These are phyloP conservation scores for Chamaecrista fasciculata DNA, from an alignment of 306 rosid species.

Conservation along the genomic window DNA sequence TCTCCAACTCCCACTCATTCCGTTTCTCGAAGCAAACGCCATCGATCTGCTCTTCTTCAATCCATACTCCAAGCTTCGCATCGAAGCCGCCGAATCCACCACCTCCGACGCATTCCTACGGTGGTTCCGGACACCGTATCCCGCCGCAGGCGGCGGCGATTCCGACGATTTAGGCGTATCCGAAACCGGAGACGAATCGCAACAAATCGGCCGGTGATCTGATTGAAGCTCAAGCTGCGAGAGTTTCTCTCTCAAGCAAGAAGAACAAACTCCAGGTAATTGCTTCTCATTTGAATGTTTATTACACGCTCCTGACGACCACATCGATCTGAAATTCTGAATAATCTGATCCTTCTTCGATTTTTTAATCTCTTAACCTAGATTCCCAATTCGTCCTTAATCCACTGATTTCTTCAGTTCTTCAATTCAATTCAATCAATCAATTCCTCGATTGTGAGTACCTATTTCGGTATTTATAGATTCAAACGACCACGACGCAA, in stretches of 20 bases:
- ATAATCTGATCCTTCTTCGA: no score
- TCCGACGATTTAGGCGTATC: background rate
- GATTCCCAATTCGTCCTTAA: no score
- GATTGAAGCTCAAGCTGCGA: constrained; percentile 37
- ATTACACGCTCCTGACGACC: constrained; percentile 35
- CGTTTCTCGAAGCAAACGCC: constrained; percentile 38
- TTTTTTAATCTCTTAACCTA: no score
- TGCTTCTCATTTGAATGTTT: constrained; percentile 42
- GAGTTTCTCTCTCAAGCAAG: constrained; percentile 56
- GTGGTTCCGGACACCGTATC: no score
- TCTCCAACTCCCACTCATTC: background rate
- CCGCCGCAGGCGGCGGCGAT: no score
- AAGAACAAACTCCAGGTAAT: constrained; percentile 56
- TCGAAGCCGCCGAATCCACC: constrained; percentile 39
- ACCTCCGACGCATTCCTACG: constrained; percentile 43
- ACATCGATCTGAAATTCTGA: background rate
- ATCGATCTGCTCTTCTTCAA: constrained; percentile 65
- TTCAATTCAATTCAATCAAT: no score
- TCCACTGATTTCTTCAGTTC: no score
- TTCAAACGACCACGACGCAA: no score
- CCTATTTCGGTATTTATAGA: no score
- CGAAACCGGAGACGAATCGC: background rate
- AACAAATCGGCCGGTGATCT: constrained; percentile 12
- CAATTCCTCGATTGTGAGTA: no score
- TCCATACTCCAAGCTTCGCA: constrained; percentile 22